Base-by-base conservation (phyloP, 192 early-diverging fungal genomes). In the Dispira simplex region DNA sequence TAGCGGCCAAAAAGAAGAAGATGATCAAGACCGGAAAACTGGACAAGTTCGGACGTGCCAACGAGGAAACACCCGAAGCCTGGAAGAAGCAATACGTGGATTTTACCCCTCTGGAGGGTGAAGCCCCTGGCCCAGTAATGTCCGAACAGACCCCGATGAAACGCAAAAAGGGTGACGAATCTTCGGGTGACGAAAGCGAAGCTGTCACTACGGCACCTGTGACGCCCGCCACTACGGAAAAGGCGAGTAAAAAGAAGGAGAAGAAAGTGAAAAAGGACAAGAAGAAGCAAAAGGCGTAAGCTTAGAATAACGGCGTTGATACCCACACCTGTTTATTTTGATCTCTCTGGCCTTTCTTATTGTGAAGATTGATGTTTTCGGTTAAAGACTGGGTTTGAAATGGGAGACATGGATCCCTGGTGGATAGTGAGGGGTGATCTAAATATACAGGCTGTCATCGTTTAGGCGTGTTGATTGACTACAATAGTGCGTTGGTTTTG, bases 1-100 rank as follows among this genome's bases (percentile, higher is more conserved):
- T 90, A 71, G 96, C 96, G 21, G 79, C 83, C 71, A 86, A 92
- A 76, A 99, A 99, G 84, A 99, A 99, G 84, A 92, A 94, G 81
- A 69, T 98, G 66, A 88, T 96, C 81, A 91, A 93, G 81, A 91
- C 92, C 44, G 96, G 96, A 28, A 94, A 97, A 80, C 80, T 99
- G 18, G 96, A 99, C 79, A 97, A 97, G 80, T 97, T 79, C 69
- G 96, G 96, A 26, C 86, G 92, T 68, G 80, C 83, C 51, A 97
- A 83, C 65, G 93, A 95, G 28, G 77, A 73, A 11, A 94, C 91
- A 2, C 96, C 96, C 8, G 76, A 66, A 14, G 70, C 71, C 54
- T 99, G 96, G 96, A 88, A 81, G 70, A 83, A 85, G 66, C 72
- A 64, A 27, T 90, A 87, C 71, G 81, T 86, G 52, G 89, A 92